Evolutionary conservation across 345 rosid genomes (phyloP), one percentile per base, ranked within the genome.

Genomic region (Excoecaria cochinchinensis): DNA sequence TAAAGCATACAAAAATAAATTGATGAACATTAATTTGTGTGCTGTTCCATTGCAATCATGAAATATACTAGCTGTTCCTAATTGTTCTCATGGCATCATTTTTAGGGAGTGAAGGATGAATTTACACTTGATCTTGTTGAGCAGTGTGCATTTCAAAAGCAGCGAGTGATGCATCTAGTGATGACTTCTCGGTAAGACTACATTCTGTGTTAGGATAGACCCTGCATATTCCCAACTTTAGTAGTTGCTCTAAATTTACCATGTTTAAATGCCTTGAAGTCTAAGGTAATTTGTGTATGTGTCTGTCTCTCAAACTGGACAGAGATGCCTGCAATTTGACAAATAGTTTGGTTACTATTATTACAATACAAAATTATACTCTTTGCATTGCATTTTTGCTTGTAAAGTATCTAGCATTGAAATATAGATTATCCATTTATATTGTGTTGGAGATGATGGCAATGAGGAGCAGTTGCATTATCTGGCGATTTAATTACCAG

Each of bases 121-220:
- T 95, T 95, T 80, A 91, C 99, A 57, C 97, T 95, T 80, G 99
- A 95, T 87, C 99, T 95, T 66, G 98, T 95, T 63, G 99, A 95
- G 84, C 99, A 95, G 69, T 95, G 98, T 84, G 89, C 98, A 19
- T 95, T 93, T 89, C 99, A 93, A 87, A 95, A 95, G 88, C 96
- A 95, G 79, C 87, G 88, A 4, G 89, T 93, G 61, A 88, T 95
- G 98, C 97, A 95, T 85, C 94, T 95, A 47, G 92, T 90, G 78
- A 82, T 89, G 88, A 88, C 91, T 85, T 95, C 97, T 48, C 86
- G 88, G 99, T 89, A 85, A 84, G 86, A 69, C 66, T 38, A 47
- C 68, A 48, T 56, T 21, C 59, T 66, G 36, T 15, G 40, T 42
- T 24, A 12, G 16, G 56, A 21, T 46, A 44, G 15, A 42, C 46